phyloP scores from a whole-genome alignment of 192 early-diverging fungal species.

The Chytriomyces sp. region DNA sequence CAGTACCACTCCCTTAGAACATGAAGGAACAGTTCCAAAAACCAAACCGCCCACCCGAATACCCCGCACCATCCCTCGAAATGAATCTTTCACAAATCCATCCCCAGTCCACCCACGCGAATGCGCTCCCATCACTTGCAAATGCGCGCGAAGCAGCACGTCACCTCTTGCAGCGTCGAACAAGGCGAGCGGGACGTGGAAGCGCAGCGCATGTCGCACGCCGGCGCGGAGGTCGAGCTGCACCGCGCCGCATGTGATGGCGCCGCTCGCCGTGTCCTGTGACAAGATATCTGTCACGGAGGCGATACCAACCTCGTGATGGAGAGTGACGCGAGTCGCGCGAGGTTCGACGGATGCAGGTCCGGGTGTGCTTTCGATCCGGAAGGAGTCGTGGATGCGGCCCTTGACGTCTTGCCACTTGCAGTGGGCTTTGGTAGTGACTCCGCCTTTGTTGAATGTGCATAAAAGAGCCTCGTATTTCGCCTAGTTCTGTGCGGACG shows the following conservation, averaged over 20 bases:
- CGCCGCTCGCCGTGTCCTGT: background rate
- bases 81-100: background rate
- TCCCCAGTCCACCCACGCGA: background rate
- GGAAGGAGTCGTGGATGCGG: conserved; percentile 34
- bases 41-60: background rate
- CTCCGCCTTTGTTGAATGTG: conserved; percentile 32
- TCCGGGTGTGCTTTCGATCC: conserved; percentile 15
- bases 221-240: background rate
- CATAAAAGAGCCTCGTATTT: conserved; percentile 44
- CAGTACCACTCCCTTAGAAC: background rate
- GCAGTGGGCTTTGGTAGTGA: conserved; percentile 25
- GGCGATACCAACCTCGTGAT: conserved; percentile 9
- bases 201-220: conserved; percentile 20
- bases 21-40: background rate
- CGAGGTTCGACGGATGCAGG: background rate
- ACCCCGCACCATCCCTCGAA: background rate
- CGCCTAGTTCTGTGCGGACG: conserved; percentile 30
- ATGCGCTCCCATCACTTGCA: conserved; percentile 22
- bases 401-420: conserved; percentile 39
- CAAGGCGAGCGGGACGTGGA: conserved; percentile 10
- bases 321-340: background rate
- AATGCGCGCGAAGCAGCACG: background rate
- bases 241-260: background rate
- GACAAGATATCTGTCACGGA: background rate
- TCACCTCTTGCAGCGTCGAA: conserved; percentile 10